These are phyloP conservation scores for Entoloma clypeatum DNA, from an alignment of 1,284 basidiomycete species.

Conservation along the genomic window DNA sequence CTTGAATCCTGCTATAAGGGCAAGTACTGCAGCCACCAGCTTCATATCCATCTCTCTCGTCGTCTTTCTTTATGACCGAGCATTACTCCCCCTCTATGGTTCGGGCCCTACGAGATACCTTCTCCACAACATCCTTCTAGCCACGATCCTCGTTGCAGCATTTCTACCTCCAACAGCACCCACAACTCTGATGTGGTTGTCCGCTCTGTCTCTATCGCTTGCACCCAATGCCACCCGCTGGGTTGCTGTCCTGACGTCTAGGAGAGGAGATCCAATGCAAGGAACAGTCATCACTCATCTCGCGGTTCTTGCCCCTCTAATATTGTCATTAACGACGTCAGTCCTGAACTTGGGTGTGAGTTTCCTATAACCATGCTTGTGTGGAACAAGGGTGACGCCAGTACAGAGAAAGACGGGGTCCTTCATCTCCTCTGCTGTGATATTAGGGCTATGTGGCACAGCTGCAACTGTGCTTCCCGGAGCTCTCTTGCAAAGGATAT, in stretches of 20 bases:
- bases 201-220: conserved; percentile 45
- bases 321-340: conserved; percentile 44
- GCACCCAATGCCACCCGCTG: conserved; percentile 64
- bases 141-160: conserved; percentile 30
- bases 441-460: conserved; percentile 16
- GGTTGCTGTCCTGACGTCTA: conserved; percentile 53
- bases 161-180: conserved; percentile 30
- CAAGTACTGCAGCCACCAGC: conserved; percentile 10
- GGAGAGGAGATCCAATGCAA: conserved; percentile 46
- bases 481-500: conserved; percentile 23
- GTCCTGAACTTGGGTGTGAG: conserved; percentile 23
- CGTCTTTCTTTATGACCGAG: conserved; percentile 51
- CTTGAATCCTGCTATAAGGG: conserved; percentile 1
- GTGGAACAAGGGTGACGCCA: conserved; percentile 12
- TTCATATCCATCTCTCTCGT: conserved; percentile 44
- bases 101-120: conserved; percentile 45
- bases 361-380: background rate
- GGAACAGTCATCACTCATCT: conserved; percentile 60
- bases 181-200: conserved; percentile 28
- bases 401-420: conserved; percentile 8
- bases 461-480: conserved; percentile 19
- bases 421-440: conserved; percentile 11
- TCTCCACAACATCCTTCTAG: conserved; percentile 43
- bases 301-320: conserved; percentile 50
- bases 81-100: conserved; percentile 57